Evolutionary conservation across 148 eudicot species (phyloP).

Genomic region (Camellia japonica): DNA sequence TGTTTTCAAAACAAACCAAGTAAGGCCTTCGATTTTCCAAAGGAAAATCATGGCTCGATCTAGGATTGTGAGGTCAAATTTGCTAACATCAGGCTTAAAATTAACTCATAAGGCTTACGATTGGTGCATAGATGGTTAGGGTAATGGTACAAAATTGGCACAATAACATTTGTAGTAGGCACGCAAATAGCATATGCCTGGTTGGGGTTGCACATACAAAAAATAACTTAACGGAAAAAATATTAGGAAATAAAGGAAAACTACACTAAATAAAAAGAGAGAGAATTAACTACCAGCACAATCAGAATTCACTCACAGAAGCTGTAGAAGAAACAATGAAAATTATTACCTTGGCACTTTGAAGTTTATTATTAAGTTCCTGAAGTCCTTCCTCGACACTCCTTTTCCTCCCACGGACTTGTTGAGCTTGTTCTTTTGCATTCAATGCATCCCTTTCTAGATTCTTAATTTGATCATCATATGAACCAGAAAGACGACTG

Average conservation of each 20-base stretch:
- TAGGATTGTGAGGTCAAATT: neutral
- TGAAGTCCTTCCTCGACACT: constrained; percentile 44
- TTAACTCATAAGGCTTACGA: neutral
- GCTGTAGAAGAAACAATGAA: neutral
- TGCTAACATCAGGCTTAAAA: neutral
- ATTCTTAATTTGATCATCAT: constrained; percentile 66
- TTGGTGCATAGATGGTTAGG: neutral
- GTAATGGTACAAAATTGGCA: neutral
- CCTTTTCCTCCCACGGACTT: constrained; percentile 49
- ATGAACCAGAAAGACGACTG: constrained; percentile 76
- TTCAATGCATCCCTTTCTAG: constrained; percentile 49
- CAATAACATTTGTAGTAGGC: neutral
- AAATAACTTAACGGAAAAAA: neutral
- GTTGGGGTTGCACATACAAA: neutral
- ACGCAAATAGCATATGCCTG: neutral
- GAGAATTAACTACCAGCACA: neutral
- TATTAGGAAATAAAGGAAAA: neutral
- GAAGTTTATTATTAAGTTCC: constrained; percentile 32
- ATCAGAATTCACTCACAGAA: constrained; percentile 3
- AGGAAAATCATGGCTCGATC: neutral
- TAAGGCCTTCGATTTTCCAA: too few relatives aligned
- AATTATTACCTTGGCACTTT: constrained; percentile 54
- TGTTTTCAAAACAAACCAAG: too few relatives aligned
- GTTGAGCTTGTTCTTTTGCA: constrained; percentile 43
- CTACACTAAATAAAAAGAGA: neutral